Evolutionary conservation across 179 eudicot species (phyloP).

Genomic region (Heliamphora ciliata): DNA sequence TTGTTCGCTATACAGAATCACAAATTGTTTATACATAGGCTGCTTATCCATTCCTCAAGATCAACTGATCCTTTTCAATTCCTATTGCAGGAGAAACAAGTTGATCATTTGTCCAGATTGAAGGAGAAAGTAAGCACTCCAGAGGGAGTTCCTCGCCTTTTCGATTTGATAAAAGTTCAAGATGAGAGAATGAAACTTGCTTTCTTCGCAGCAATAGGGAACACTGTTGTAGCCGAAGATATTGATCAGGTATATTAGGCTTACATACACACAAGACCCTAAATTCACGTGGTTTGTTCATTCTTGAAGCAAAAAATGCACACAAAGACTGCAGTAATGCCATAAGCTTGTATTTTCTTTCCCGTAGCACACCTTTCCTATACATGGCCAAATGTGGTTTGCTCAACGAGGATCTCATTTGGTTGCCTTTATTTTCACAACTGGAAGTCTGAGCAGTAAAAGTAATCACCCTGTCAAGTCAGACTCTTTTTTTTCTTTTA

Average conservation of each 20-base stretch:
- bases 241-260: slow-evolving; percentile 66
- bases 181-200: slow-evolving; percentile 83
- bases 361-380: not conserved
- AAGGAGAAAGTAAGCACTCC: slow-evolving; percentile 70
- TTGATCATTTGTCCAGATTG: slow-evolving; percentile 44
- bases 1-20: not conserved
- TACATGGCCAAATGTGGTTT: not conserved
- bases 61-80: not conserved
- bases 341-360: not conserved
- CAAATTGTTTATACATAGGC: not conserved
- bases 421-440: not conserved
- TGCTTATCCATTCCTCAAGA: not conserved
- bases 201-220: slow-evolving; percentile 81
- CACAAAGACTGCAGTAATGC: not conserved
- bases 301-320: not conserved
- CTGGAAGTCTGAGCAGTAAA: not conserved
- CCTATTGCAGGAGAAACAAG: slow-evolving; percentile 79
- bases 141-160: slow-evolving; percentile 87
- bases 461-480: not conserved
- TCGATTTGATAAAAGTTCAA: slow-evolving; percentile 72
- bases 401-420: not conserved
- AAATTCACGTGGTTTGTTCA: too few species aligned
- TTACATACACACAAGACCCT: not conserved
- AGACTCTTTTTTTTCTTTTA: not conserved
- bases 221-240: slow-evolving; percentile 88